These are phyloP conservation scores for Aspergillus asperescens DNA, from an alignment of 495 filamentous ascomycete species.

Conservation along the genomic window DNA sequence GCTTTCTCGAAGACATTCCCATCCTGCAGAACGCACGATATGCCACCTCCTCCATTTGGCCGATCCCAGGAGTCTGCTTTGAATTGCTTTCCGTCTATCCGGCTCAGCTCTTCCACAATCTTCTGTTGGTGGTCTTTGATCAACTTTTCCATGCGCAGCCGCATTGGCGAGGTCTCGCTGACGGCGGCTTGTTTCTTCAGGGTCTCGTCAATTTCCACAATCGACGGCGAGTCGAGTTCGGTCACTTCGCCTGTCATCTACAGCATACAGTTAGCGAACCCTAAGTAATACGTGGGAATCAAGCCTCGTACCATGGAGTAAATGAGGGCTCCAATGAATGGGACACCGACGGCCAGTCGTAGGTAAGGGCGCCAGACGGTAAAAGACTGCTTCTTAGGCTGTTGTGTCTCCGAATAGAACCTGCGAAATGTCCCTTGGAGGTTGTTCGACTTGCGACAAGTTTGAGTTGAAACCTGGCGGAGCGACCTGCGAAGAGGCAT, in stretches of 20 bases:
- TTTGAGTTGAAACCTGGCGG: conserved; percentile 23
- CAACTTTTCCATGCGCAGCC: conserved; percentile 91
- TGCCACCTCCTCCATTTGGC: conserved; percentile 77
- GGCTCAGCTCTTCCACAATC: conserved; percentile 75
- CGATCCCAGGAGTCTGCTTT: conserved; percentile 79
- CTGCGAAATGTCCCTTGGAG: conserved; percentile 24
- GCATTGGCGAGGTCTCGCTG: conserved; percentile 78
- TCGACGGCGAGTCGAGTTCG: conserved; percentile 55
- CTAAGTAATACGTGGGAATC: not conserved
- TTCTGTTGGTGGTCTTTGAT: conserved; percentile 86
- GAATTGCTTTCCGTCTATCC: conserved; percentile 78
- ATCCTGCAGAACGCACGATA: conserved; percentile 90
- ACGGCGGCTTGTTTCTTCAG: conserved; percentile 40
- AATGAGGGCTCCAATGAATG: conserved; percentile 56
- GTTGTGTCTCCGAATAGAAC: conserved; percentile 27
- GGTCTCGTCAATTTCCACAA: conserved; percentile 43
- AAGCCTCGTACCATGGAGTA: conserved; percentile 58
- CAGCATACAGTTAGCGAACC: conserved; percentile 7
- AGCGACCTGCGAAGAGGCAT: conserved; percentile 37
- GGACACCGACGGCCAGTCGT: conserved; percentile 55
- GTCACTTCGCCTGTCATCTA: conserved; percentile 48
- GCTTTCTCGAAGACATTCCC: conserved; percentile 98
- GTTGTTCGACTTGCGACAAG: conserved; percentile 20
- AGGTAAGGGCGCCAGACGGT: conserved; percentile 49
- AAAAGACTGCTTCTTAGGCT: conserved; percentile 27